Base-by-base conservation (phyloP, 352 stramenopile genomes). In the Peronosclerospora sorghi region DNA sequence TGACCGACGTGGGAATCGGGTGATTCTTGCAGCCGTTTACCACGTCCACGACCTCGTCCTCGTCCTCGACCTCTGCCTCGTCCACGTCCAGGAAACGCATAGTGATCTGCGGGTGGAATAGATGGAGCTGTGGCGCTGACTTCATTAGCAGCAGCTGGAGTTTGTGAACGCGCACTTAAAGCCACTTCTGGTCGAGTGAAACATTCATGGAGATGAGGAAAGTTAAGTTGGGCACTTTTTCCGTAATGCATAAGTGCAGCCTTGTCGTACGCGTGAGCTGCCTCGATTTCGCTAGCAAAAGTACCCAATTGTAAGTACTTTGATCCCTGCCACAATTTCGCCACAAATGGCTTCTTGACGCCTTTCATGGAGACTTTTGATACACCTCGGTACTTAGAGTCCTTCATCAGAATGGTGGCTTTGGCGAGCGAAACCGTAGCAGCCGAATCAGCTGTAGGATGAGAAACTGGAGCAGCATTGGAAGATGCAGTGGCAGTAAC, bases 221-320 rank as follows among this genome's bases (percentile, higher is more conserved):
- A 88, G 47, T 88, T 88, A 32, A 88, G 73, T 54, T 86, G 64
- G 40, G 71, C 73, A 27, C 42, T 59, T 34, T 66, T 73, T 32
- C 76, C 76, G 38, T 81, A 80, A 41, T 83, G 59, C 49, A 74
- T 68, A 19, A 85, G 64, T 39, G 73, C 76, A 0, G 66, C 67
- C 53, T 83, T 84, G 61, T 91, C 79, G 52, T 87, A 87, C 8
- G 76, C 79, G 43, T 91, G 73, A 12, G 76, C 79, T 0, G 79
- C 79, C 47, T 87, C 70, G 32, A 86, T 87, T 48, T 88, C 79
- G 32, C 72, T 86, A 34, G 62, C 62, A 30, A 76, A 91, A 0
- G 74, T 65, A n/a, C 76, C 75, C n/a, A 88, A 35, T 17, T 86
- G 71, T 9, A 80, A 45, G 40, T 82, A 81, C 45, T 83, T 83